Conservation (phyloP, 169 alveolate genomes). For the Cryptosporidium sp. region DNA sequence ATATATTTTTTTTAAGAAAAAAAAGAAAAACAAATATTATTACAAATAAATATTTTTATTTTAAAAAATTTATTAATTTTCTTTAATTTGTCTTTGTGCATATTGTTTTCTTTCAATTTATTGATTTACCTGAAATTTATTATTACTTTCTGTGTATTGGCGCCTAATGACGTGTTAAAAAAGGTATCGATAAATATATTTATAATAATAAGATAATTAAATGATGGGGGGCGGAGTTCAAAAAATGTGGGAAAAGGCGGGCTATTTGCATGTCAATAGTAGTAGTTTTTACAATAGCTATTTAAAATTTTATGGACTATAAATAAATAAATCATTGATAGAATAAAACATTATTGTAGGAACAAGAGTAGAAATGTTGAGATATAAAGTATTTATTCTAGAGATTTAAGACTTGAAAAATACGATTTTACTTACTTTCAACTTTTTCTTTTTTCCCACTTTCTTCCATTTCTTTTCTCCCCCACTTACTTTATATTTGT, state of each 20-base stretch:
- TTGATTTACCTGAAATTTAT: slow-evolving; percentile 10
- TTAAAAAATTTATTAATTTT: neutral
- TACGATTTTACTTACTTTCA: no score
- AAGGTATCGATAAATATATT: neutral
- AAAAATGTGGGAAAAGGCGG: neutral
- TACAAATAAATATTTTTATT: neutral
- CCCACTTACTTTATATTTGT: no score
- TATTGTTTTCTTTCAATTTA: neutral
- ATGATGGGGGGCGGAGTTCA: neutral
- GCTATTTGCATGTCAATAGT: no score
- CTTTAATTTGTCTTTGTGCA: neutral
- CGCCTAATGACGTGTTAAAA: slow-evolving; percentile 20
- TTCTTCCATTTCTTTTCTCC: no score
- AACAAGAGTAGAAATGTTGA: no score
- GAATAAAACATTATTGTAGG: no score
- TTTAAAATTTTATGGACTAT: no score
- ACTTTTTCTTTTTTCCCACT: no score
- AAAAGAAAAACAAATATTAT: neutral
- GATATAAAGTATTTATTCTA: no score
- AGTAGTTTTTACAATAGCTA: no score
- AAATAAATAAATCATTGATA: no score
- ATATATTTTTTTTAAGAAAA: neutral
- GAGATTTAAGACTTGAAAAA: no score
- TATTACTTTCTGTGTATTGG: neutral
- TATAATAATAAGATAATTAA: neutral